phyloP scores from a whole-genome alignment of 164 flowering plant genomes.

The Hamamelis virginiana region DNA sequence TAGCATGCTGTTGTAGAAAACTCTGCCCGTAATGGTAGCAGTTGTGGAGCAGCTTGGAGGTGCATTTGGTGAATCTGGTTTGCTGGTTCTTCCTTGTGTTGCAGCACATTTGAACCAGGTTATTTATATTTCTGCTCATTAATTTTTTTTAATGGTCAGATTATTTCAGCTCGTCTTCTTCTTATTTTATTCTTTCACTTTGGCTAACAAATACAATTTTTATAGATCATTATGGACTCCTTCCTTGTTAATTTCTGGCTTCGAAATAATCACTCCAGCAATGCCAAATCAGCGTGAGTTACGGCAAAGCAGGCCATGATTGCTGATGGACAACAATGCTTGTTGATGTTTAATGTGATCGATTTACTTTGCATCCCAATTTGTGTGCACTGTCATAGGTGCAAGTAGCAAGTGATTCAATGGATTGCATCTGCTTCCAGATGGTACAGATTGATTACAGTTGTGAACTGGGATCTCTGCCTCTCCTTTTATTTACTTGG shows the following conservation, averaged over 20 bases:
- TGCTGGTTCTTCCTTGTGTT: constrained; percentile 91
- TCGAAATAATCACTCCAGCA: constrained; percentile 33
- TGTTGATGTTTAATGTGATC: background rate
- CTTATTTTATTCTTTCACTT: background rate
- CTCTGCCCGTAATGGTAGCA: constrained; percentile 89
- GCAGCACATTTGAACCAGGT: constrained; percentile 96
- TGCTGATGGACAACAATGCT: background rate
- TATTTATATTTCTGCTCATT: background rate
- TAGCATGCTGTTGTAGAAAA: constrained; percentile 57
- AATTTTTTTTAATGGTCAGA: too few relatives aligned
- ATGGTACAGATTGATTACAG: too few relatives aligned
- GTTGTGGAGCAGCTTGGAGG: constrained; percentile 92
- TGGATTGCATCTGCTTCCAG: background rate
- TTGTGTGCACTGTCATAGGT: background rate
- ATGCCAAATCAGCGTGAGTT: constrained; percentile 17
- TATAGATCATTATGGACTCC: constrained; percentile 75
- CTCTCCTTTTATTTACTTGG: background rate
- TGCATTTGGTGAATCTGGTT: constrained; percentile 80
- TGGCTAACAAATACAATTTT: background rate
- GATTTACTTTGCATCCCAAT: background rate
- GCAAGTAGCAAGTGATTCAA: background rate
- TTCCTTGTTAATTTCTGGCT: constrained; percentile 64
- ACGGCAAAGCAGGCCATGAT: background rate
- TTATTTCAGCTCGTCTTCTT: background rate
- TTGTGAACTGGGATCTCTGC: background rate